A percentile compares a stretch with the other conserved stretches of the same genome.
Evolutionary conservation across 2,329 filamentous ascomycete species (phyloP).

Genomic region (Monosporascus sp.): DNA sequence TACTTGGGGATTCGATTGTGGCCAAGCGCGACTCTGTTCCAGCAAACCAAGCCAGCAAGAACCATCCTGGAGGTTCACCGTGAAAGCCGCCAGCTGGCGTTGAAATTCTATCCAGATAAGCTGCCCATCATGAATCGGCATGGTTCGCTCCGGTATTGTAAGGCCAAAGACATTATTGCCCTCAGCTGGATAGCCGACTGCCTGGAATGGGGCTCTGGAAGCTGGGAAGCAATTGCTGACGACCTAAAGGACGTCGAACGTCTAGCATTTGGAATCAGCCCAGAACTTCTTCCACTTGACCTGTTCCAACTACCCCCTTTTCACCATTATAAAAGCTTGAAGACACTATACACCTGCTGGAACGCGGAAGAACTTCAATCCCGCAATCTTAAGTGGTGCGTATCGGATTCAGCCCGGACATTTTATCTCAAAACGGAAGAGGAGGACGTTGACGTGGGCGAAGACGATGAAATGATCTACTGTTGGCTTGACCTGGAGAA

Average conservation of each 20-base stretch:
- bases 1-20: conserved; percentile 5
- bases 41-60: conserved; percentile 26
- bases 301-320: neutral
- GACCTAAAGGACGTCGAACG: conserved; percentile 11
- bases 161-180: conserved; percentile 23
- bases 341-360: conserved; percentile 13
- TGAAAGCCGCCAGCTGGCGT: conserved; percentile 28
- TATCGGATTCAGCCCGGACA: conserved; percentile 10
- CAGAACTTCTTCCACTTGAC: neutral
- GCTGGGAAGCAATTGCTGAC: neutral
- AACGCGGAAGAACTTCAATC: neutral
- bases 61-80: conserved; percentile 22
- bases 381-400: conserved; percentile 18
- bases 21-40: conserved; percentile 14
- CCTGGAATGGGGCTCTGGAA: neutral
- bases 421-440: conserved; percentile 16
- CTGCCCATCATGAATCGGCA: conserved; percentile 13
- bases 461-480: conserved; percentile 17
- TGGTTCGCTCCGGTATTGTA: conserved; percentile 22
- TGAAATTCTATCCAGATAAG: conserved; percentile 26
- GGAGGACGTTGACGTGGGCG: conserved; percentile 11
- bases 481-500: conserved; percentile 26
- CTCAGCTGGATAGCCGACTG: neutral
- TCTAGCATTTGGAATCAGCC: conserved; percentile 13
- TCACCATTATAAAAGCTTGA: neutral